Evolutionary conservation across 768 basidiomycete genomes (phyloP), one percentile per base, ranked within the genome.

Genomic region (Leucocoprinus birnbaumii): DNA sequence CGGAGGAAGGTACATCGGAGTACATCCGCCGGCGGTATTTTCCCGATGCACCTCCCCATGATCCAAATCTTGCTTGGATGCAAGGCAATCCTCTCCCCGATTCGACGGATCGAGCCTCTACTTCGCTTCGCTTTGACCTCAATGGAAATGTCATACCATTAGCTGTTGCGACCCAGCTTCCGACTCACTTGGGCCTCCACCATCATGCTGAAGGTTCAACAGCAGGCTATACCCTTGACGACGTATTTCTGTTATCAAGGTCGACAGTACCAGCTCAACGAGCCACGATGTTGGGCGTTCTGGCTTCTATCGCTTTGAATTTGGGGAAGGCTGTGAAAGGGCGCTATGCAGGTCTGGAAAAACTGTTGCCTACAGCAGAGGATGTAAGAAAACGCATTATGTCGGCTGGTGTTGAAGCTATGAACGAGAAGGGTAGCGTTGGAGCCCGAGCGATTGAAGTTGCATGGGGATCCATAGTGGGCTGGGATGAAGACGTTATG

Each of bases 141-240:
- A 75, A 79, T 0, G 94, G 93, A 6, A 74, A 70, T 9, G 80
- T 83, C 0, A 86, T 96, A n/a, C 75, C 89, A 1, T 56, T 72
- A 0, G 64, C 74, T 2, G 62, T 84, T 2, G 80, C 83, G 2
- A 66, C 75, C 0, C 75, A 74, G 1, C 74, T 96, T 2, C 94
- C 93, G 1, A 87, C 90, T 0, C 86, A 94, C 70, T 78, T 93
- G 5, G 94, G 94, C 3, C 74, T 96, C 2, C 94, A 98, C 68
- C 94, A 97, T 65, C 94, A 96, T 64, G 87, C 93, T 0, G 85
- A 91, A 53, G 80, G 86, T 1, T 70, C 75, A 27, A 83, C 79
- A 54, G 94, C 94, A 0, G 94, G 94, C 0, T 97, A 97, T 69
- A 94, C 91, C 0, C 72, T 96, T 1, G 86, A 91, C 42, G 94